Percentiles rank a stretch among this genome's conserved stretches.
These are phyloP conservation scores for Carallia pectinifolia DNA, from an alignment of 345 rosid species.

Conservation along the genomic window DNA sequence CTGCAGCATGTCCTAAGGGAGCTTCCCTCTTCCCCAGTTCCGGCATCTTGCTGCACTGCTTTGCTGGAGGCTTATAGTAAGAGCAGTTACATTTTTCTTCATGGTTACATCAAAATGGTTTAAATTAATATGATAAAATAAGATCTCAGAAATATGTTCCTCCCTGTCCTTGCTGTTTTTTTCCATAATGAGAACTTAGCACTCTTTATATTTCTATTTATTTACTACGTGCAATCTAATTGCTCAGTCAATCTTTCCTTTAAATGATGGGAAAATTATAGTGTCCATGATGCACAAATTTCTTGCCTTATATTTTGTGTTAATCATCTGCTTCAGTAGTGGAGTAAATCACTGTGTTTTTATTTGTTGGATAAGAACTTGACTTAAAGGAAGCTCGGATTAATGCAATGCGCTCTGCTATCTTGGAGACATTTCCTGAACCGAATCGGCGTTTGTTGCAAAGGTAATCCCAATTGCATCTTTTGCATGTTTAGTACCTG, in stretches of 20 bases:
- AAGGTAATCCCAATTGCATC: conserved; percentile 40
- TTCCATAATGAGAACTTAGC: no score
- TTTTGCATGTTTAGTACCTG: neutral
- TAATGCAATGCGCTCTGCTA: conserved; percentile 78
- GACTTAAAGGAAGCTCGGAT: conserved; percentile 85
- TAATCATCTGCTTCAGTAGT: neutral
- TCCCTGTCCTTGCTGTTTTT: no score
- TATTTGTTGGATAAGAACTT: conserved; percentile 49
- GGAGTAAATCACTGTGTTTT: neutral
- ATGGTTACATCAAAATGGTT: no score
- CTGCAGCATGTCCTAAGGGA: conserved; percentile 93
- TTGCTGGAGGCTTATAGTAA: conserved; percentile 93
- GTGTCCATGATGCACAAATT: neutral
- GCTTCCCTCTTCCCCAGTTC: conserved; percentile 97
- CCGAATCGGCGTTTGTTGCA: conserved; percentile 92
- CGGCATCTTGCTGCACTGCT: conserved; percentile 96
- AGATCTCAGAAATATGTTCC: no score
- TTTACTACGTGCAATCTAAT: no score
- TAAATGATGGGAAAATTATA: no score
- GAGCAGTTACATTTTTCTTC: conserved; percentile 26
- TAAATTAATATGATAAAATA: no score
- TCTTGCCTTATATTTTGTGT: neutral
- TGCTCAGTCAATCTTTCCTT: no score
- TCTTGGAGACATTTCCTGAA: conserved; percentile 94
- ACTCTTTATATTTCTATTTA: no score